Evolutionary conservation across 441 rosid genomes (phyloP).

Genomic region (Hypseocharis bilobata): DNA sequence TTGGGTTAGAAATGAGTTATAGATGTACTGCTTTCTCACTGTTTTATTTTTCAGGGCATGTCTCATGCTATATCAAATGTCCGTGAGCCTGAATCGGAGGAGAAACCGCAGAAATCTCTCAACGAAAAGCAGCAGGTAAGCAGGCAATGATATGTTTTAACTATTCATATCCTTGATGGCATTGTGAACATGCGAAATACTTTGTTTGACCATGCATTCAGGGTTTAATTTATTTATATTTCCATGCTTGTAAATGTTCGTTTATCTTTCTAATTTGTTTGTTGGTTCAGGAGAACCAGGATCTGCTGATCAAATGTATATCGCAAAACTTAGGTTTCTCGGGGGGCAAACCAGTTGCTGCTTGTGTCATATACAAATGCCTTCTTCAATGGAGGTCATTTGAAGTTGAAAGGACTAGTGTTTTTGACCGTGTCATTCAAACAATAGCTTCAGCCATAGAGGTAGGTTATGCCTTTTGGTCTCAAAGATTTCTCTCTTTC

Average conservation of each 20-base stretch:
- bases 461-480: slow-evolving; percentile 32
- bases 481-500: background rate
- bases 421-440: slow-evolving; percentile 95
- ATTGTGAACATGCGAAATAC: no score
- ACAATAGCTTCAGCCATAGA: slow-evolving; percentile 87
- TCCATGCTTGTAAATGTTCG: slow-evolving; percentile 4
- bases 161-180: slow-evolving; percentile 5
- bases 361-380: slow-evolving; percentile 88
- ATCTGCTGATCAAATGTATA: slow-evolving; percentile 77
- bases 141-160: slow-evolving; percentile 9
- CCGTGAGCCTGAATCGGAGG: slow-evolving; percentile 89
- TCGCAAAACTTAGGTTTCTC: slow-evolving; percentile 88
- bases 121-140: slow-evolving; percentile 96
- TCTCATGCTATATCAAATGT: slow-evolving; percentile 41
- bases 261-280: slow-evolving; percentile 16
- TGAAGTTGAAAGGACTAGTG: slow-evolving; percentile 94
- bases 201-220: no score
- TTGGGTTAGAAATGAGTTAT: slow-evolving; percentile 12
- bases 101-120: slow-evolving; percentile 87
- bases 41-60: slow-evolving; percentile 40
- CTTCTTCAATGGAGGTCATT: slow-evolving; percentile 99
- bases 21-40: slow-evolving; percentile 19
- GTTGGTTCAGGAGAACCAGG: slow-evolving; percentile 83
- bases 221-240: slow-evolving; percentile 16
- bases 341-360: slow-evolving; percentile 89